Percentiles rank a stretch among this genome's conserved stretches.
phyloP scores from a whole-genome alignment of 495 filamentous ascomycete species.

The Trichocladium antarcticum region DNA sequence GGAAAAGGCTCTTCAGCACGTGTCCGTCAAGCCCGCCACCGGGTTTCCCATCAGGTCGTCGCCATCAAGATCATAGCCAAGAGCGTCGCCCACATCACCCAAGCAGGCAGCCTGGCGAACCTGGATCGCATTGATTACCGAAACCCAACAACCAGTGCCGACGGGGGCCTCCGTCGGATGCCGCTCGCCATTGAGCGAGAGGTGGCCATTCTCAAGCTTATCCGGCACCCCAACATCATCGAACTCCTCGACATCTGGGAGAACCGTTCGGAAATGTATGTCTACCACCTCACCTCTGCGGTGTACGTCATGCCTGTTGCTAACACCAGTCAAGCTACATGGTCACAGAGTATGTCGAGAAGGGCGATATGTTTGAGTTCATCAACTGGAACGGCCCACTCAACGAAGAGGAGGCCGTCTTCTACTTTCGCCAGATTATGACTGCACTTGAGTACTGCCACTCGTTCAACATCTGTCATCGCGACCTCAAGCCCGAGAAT shows the following conservation, averaged over 20 bases:
- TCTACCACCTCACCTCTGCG: slow-evolving; percentile 5
- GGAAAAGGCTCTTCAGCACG: slow-evolving; percentile 76
- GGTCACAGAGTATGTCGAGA: slow-evolving; percentile 89
- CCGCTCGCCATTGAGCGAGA: slow-evolving; percentile 84
- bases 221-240: slow-evolving; percentile 87
- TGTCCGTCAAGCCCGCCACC: slow-evolving; percentile 73
- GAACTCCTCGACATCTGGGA: slow-evolving; percentile 93
- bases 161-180: slow-evolving; percentile 52
- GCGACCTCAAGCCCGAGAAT: slow-evolving; percentile 95
- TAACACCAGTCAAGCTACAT: slow-evolving; percentile 56
- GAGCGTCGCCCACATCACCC: slow-evolving; percentile 54
- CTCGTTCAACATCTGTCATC: slow-evolving; percentile 85
- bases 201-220: slow-evolving; percentile 89
- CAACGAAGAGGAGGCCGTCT: slow-evolving; percentile 66
- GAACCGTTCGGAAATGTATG: slow-evolving; percentile 83
- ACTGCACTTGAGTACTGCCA: slow-evolving; percentile 88
- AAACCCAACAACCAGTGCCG: slow-evolving; percentile 31
- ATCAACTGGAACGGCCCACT: slow-evolving; percentile 58
- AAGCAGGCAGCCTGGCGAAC: slow-evolving; percentile 64
- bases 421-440: slow-evolving; percentile 84
- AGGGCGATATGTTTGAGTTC: slow-evolving; percentile 81
- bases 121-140: slow-evolving; percentile 46
- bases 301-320: slow-evolving; percentile 9
- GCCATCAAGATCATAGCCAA: slow-evolving; percentile 92
- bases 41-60: slow-evolving; percentile 58